A percentile compares a stretch with the other conserved stretches of the same genome.
These are phyloP conservation scores for Phialemoniopsis sp. DNA, from an alignment of 2,329 filamentous ascomycete species.

Conservation along the genomic window DNA sequence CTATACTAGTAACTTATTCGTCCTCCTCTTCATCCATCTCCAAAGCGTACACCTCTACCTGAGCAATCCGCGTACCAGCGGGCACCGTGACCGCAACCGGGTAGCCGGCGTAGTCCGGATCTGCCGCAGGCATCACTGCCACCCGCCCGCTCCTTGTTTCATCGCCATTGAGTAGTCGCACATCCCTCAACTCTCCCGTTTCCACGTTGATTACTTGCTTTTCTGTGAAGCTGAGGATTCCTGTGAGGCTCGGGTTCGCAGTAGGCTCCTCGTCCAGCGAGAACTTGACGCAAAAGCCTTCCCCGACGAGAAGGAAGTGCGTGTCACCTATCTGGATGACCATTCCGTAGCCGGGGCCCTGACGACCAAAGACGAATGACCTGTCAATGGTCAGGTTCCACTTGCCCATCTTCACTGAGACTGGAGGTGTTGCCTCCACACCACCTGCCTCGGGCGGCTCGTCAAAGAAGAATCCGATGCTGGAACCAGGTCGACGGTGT, in stretches of 20 bases:
- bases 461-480: conserved; percentile 25
- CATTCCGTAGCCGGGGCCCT: conserved; percentile 19
- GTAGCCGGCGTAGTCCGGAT: conserved; percentile 52
- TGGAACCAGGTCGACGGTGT: conserved; percentile 23
- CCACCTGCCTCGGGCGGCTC: conserved; percentile 8
- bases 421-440: too few species aligned
- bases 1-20: too few species aligned
- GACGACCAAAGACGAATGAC: conserved; percentile 23
- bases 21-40: too few species aligned
- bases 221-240: too few species aligned
- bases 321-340: too few species aligned
- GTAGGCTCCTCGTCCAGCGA: too few species aligned
- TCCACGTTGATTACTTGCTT: conserved; percentile 3
- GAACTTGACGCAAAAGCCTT: too few species aligned
- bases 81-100: conserved; percentile 52
- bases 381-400: conserved; percentile 27
- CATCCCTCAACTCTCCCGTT: conserved; percentile 16
- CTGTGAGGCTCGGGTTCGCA: too few species aligned
- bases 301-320: too few species aligned
- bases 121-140: conserved; percentile 52
- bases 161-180: conserved; percentile 31
- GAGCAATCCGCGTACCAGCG: conserved; percentile 41
- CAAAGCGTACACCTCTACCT: conserved; percentile 30
- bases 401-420: too few species aligned
- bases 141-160: conserved; percentile 38